Percentiles rank a stretch among this genome's conserved stretches.
phyloP scores from a whole-genome alignment of 352 stramenopile species.

The Salisapilia sapeloensis region DNA sequence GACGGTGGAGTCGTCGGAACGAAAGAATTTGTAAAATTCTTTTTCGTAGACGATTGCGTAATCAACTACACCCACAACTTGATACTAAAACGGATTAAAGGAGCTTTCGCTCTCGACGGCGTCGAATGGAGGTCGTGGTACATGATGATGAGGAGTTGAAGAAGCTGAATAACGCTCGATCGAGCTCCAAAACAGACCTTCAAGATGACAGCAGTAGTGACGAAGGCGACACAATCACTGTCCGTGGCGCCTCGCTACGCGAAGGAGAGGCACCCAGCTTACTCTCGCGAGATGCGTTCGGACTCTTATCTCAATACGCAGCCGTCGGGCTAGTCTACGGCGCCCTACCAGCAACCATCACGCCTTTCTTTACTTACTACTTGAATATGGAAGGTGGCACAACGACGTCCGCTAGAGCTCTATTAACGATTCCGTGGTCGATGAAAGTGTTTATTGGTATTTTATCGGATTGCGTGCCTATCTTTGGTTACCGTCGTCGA shows the following conservation, averaged over 20 bases:
- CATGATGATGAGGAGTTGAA: too few species aligned
- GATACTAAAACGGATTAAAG: too few species aligned
- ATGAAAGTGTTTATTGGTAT: conserved; percentile 41
- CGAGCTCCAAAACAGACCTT: too few species aligned
- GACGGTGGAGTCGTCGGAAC: not conserved
- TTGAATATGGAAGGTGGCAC: conserved; percentile 23
- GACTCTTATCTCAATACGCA: conserved; percentile 25
- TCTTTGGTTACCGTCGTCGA: conserved; percentile 27
- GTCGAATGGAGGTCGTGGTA: too few species aligned
- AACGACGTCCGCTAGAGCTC: conserved; percentile 16
- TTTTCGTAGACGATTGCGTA: too few species aligned
- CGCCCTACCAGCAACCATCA: conserved; percentile 18
- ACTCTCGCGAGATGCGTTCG: conserved; percentile 16
- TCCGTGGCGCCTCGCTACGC: conserved; percentile 19
- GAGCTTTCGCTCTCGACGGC: too few species aligned
- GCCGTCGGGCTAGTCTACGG: conserved; percentile 22
- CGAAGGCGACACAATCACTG: too few species aligned
- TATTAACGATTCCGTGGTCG: conserved; percentile 27
- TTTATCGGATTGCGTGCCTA: conserved; percentile 25
- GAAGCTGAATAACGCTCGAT: too few species aligned
- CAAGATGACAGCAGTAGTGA: too few species aligned
- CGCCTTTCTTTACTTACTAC: conserved; percentile 26
- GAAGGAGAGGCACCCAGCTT: conserved; percentile 13
- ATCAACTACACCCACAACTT: too few species aligned
- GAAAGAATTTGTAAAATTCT: too few species aligned